These are phyloP conservation scores for Kuraishia ogatae DNA, from an alignment of 805 yeast species.

Conservation along the genomic window DNA sequence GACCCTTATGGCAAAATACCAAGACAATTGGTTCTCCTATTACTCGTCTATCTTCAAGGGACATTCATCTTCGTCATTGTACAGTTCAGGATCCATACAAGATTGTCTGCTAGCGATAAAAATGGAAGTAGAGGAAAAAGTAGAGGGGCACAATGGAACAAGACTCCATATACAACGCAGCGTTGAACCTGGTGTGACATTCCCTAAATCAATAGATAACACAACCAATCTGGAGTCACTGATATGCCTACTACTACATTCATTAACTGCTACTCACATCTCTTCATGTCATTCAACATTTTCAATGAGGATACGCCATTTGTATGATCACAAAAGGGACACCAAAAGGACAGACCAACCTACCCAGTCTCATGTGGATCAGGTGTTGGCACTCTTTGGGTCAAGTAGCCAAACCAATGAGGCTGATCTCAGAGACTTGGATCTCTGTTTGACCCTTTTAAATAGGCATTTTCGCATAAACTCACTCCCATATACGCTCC, in stretches of 20 bases:
- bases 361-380: not conserved
- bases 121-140: not conserved
- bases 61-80: not conserved
- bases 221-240: not conserved
- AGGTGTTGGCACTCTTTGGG: too few species aligned
- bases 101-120: not conserved
- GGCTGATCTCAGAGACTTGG: not conserved
- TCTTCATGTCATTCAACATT: not conserved
- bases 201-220: not conserved
- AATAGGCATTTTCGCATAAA: not conserved
- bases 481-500: not conserved
- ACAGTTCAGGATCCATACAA: not conserved
- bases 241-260: not conserved
- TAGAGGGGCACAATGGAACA: too few species aligned
- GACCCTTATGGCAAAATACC: not conserved
- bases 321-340: not conserved
- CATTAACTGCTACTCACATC: not conserved
- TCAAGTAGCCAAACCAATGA: not conserved
- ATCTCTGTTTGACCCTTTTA: not conserved
- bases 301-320: not conserved
- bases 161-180: too few species aligned
- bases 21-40: not conserved
- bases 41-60: not conserved
- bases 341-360: not conserved
- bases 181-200: too few species aligned